phyloP scores from a whole-genome alignment of 768 basidiomycete species.

The Boletus insuetus region DNA sequence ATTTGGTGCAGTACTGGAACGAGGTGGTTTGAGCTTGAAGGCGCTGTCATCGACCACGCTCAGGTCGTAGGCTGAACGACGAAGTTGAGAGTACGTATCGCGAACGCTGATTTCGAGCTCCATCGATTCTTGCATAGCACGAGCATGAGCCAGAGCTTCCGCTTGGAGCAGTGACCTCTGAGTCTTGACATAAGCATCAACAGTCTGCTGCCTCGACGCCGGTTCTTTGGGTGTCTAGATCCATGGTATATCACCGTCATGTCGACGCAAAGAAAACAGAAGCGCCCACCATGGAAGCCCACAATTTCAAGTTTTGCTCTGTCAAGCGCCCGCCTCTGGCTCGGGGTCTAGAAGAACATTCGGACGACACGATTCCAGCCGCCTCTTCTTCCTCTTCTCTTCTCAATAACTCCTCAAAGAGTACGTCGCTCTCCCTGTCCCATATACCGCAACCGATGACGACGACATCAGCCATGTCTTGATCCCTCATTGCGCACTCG shows the following conservation, averaged over 20 bases:
- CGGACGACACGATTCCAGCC: constrained; percentile 44
- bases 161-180: constrained; percentile 81
- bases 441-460: constrained; percentile 84
- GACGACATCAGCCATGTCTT: constrained; percentile 95
- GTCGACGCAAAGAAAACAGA: background rate
- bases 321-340: constrained; percentile 68
- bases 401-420: constrained; percentile 71
- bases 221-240: constrained; percentile 88
- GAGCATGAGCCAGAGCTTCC: constrained; percentile 74
- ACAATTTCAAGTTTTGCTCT: constrained; percentile 77
- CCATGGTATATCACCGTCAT: constrained; percentile 7
- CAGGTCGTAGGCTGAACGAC: constrained; percentile 74
- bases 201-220: constrained; percentile 75
- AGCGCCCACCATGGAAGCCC: constrained; percentile 67
- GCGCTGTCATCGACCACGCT: constrained; percentile 52
- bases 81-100: constrained; percentile 75
- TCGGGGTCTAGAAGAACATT: constrained; percentile 56
- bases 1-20: constrained; percentile 35
- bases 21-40: constrained; percentile 68
- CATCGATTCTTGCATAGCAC: constrained; percentile 75
- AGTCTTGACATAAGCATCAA: constrained; percentile 77
- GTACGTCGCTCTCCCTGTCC: constrained; percentile 86
- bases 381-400: constrained; percentile 71
- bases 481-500: constrained; percentile 98
- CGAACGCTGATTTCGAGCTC: constrained; percentile 74